Evolutionary conservation across 768 basidiomycete genomes (phyloP).

Genomic region (Tulasnella sp.): DNA sequence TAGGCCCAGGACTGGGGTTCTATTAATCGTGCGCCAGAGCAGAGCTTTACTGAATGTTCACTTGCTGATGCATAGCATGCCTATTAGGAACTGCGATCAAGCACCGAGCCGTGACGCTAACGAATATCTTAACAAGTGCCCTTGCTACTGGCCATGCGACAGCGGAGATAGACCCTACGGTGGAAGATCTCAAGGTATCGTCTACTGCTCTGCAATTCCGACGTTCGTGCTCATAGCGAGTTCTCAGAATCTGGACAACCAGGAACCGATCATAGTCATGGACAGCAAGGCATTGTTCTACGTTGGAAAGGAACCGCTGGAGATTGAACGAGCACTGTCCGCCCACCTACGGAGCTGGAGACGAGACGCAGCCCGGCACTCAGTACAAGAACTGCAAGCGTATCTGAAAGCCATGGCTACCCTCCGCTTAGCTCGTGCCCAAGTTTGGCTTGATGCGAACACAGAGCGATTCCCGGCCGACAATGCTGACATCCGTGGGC

Average conservation of each 20-base stretch:
- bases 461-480: slow-evolving; percentile 34
- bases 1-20: slow-evolving; percentile 17
- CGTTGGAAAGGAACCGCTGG: slow-evolving; percentile 15
- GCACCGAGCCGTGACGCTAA: slow-evolving; percentile 25
- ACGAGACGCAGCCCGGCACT: slow-evolving; percentile 31
- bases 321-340: slow-evolving; percentile 14
- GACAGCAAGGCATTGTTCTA: slow-evolving; percentile 32
- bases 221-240: background rate
- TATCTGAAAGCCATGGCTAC: slow-evolving; percentile 34
- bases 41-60: no score
- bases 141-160: slow-evolving; percentile 38
- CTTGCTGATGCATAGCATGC: background rate
- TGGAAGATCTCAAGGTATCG: background rate
- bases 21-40: background rate
- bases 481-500: slow-evolving; percentile 34
- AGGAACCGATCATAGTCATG: slow-evolving; percentile 28
- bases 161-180: slow-evolving; percentile 33
- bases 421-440: slow-evolving; percentile 37
- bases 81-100: slow-evolving; percentile 23
- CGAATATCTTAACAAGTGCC: slow-evolving; percentile 30
- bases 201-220: background rate
- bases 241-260: slow-evolving; percentile 42
- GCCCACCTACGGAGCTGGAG: background rate
- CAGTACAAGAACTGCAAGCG: slow-evolving; percentile 30
- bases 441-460: slow-evolving; percentile 41